Evolutionary conservation across 139 green algal genomes (phyloP).

Genomic region (Mychonastes homosphaera): DNA sequence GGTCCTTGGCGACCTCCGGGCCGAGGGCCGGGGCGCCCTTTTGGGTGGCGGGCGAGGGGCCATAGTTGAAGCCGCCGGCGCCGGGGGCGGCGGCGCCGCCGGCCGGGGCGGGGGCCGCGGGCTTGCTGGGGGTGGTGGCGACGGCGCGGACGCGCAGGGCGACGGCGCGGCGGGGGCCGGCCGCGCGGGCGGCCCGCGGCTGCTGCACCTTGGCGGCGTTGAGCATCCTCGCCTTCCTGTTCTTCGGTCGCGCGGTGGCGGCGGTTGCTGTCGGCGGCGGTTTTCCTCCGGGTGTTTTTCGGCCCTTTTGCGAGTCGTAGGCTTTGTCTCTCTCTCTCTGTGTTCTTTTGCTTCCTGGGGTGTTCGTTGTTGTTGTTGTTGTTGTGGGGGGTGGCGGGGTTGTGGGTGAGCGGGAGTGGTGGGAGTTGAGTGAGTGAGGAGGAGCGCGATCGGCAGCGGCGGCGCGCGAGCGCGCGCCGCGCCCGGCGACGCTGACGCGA

Average conservation of each 20-base stretch:
- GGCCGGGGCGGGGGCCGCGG: constrained; percentile 2
- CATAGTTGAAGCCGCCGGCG: neutral
- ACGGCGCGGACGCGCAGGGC: constrained; percentile 19
- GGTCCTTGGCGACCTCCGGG: constrained; percentile 58
- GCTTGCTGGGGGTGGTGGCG: constrained; percentile 23
- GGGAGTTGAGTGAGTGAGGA: too few relatives aligned
- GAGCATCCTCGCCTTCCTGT: neutral
- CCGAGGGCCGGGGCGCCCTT: constrained; percentile 31
- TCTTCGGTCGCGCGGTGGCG: neutral
- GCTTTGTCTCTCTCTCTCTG: neutral
- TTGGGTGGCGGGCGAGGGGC: constrained; percentile 2
- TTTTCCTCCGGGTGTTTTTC: neutral
- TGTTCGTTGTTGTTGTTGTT: too few relatives aligned
- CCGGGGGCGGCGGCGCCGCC: neutral
- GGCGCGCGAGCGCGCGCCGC: too few relatives aligned
- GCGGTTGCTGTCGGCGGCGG: neutral
- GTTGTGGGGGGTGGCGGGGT: too few relatives aligned
- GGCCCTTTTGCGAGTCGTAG: neutral
- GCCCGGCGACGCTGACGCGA: too few relatives aligned
- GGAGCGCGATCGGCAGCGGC: too few relatives aligned
- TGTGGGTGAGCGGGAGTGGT: too few relatives aligned
- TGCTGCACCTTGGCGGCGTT: neutral
- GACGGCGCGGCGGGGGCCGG: neutral
- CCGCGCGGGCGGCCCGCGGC: neutral
- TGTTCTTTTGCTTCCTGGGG: too few relatives aligned